Percentiles rank a stretch among this genome's conserved stretches.
Evolutionary conservation across 78 protist species (phyloP).

Genomic region (Guillardia theta): DNA sequence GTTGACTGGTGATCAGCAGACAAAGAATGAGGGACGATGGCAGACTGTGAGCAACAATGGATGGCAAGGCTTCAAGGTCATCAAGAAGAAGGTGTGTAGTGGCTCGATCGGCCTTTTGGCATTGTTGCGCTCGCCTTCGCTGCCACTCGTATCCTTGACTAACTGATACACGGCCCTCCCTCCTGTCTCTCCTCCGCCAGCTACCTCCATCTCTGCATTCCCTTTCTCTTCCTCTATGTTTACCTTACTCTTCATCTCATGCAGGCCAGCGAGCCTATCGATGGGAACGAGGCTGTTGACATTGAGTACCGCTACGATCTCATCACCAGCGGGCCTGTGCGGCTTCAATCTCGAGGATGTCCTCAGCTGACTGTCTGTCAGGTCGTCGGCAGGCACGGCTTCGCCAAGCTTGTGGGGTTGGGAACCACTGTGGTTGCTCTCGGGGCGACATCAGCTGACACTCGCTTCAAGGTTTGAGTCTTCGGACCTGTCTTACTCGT

Average conservation of each 20-base stretch:
- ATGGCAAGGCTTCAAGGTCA: background rate
- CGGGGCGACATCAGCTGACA: background rate
- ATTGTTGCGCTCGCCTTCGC: background rate
- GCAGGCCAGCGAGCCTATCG: too few species aligned
- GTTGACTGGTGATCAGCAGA: too few species aligned
- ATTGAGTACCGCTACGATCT: background rate
- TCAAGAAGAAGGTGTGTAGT: background rate
- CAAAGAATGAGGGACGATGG: too few species aligned
- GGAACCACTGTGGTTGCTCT: background rate
- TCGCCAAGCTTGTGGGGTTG: background rate
- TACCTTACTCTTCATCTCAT: too few species aligned
- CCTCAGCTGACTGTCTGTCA: too few species aligned
- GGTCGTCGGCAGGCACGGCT: background rate
- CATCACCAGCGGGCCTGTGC: background rate
- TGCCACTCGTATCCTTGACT: background rate
- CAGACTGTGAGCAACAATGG: background rate
- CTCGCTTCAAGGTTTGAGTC: background rate
- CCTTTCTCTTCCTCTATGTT: too few species aligned
- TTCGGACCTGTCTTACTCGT: background rate
- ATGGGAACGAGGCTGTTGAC: background rate
- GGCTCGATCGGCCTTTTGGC: background rate
- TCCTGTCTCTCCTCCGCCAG: too few species aligned
- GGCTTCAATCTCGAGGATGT: too few species aligned
- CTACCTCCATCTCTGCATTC: too few species aligned
- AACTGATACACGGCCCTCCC: too few species aligned